Base-by-base conservation (phyloP, 345 rosid genomes). In the Gossypium ekmanianum region DNA sequence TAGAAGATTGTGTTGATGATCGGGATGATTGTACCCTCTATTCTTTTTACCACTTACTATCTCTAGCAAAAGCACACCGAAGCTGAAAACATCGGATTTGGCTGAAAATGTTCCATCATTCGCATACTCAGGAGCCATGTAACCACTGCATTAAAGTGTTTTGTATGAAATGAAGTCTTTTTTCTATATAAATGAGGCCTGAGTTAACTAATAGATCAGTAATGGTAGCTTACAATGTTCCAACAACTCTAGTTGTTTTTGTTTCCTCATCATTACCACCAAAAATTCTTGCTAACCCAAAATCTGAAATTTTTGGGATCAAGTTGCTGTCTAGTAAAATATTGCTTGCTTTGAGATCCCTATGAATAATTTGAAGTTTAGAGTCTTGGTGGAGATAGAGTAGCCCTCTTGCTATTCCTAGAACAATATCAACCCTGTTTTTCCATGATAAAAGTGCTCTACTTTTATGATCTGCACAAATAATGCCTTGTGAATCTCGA, bases 221-320 rank as follows among this genome's bases (percentile, higher is more conserved):
- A n/a, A 5, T 18, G n/a, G 62, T 56, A n/a, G 11, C 69, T 11
- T 65, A 43, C 69, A n/a, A 65, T 65, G 51, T 65, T 43, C 70
- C 70, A 44, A 66, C 70, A n/a, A 66, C 29, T 66, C 10, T 12
- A 11, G 44, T 66, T 66, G 52, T 66, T 66, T 20, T 44, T 4
- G n/a, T 66, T 44, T 66, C 70, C 52, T 66, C 70, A 44, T 66
- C 17, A n/a, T 44, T 66, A 16, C 52, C 70, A 43, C 29, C 29
- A 14, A 44, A 43, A 18, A 66, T 66, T 20, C 52, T 43, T 44
- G 70, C 70, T 51, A 44, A 20, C 16, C 87, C 89, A 7, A 86
- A 86, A 47, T 86, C 89, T 2, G 83, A 86, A 62, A 86, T 82
- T 71, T 86, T 86, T 0, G 89, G 89, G n/a, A 74, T 82, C 83